phyloP scores from a whole-genome alignment of 2,329 filamentous ascomycete species.

The Dothistroma pini region DNA sequence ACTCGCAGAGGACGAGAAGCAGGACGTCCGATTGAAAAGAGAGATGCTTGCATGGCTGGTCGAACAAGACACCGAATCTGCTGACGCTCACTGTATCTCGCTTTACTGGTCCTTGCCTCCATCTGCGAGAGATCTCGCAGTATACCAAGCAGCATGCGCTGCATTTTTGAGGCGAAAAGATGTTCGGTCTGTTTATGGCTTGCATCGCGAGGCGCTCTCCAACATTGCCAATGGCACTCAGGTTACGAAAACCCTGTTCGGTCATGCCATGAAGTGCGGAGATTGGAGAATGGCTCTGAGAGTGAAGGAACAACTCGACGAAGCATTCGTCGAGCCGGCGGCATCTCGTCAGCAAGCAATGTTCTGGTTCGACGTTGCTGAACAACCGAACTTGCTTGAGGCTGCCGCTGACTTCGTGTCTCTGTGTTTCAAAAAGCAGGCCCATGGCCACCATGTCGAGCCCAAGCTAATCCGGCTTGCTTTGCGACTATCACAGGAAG shows the following conservation, averaged over 20 bases:
- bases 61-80: slow-evolving; percentile 13
- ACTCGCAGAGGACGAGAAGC: slow-evolving; percentile 24
- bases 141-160: slow-evolving; percentile 23
- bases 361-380: slow-evolving; percentile 26
- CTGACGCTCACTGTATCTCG: slow-evolving; percentile 22
- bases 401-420: slow-evolving; percentile 13
- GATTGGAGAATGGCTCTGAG: slow-evolving; percentile 20
- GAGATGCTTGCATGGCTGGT: slow-evolving; percentile 30
- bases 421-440: background rate
- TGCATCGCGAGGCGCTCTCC: slow-evolving; percentile 29
- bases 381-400: slow-evolving; percentile 19
- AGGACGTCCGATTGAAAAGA: slow-evolving; percentile 24
- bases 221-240: slow-evolving; percentile 25
- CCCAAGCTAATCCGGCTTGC: background rate
- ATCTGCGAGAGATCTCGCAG: slow-evolving; percentile 16
- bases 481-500: slow-evolving; percentile 5
- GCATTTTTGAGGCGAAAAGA: slow-evolving; percentile 19
- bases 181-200: slow-evolving; percentile 13
- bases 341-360: slow-evolving; percentile 8
- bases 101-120: slow-evolving; percentile 28
- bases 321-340: background rate
- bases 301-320: slow-evolving; percentile 15
- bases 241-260: slow-evolving; percentile 23
- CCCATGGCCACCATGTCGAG: background rate
- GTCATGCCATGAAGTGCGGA: slow-evolving; percentile 15